A percentile compares a stretch with the other conserved stretches of the same genome.
Conservation (phyloP, 2,329 filamentous ascomycete species). For the Westerdykella sp. region DNA sequence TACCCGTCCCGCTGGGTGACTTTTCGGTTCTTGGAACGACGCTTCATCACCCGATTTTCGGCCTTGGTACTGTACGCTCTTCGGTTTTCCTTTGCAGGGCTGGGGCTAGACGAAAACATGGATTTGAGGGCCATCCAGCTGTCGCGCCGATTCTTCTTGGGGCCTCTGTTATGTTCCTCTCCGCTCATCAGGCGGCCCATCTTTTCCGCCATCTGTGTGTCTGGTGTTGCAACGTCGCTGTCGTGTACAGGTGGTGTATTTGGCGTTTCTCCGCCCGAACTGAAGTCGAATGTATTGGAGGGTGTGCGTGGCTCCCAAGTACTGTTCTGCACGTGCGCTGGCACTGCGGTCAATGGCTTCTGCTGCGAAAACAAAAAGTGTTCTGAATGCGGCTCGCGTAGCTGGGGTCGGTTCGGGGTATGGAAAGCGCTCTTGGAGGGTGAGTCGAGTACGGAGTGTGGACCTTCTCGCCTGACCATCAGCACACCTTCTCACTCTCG, state of each 20-base stretch:
- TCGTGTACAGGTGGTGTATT: constrained; percentile 42
- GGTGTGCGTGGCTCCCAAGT: constrained; percentile 32
- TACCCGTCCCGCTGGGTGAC: constrained; percentile 14
- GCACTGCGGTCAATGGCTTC: constrained; percentile 38
- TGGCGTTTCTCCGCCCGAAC: constrained; percentile 46
- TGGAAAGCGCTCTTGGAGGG: constrained; percentile 43
- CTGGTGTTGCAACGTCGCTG: constrained; percentile 40
- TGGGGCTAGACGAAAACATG: constrained; percentile 24
- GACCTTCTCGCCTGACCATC: constrained; percentile 17
- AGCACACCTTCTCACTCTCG: constrained; percentile 3
- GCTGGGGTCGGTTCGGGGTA: constrained; percentile 36
- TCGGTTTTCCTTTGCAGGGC: constrained; percentile 37
- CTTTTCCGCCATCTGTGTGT: constrained; percentile 26
- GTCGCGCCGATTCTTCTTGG: constrained; percentile 30
- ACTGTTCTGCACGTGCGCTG: constrained; percentile 28
- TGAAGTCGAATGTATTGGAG: constrained; percentile 37
- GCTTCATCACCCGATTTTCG: constrained; percentile 36
- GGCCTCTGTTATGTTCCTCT: constrained; percentile 21
- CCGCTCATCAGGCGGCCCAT: constrained; percentile 23
- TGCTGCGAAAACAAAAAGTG: constrained; percentile 43
- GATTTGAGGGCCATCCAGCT: constrained; percentile 23
- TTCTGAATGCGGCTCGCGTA: constrained; percentile 47
- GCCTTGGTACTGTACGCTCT: constrained; percentile 33
- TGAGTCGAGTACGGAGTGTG: constrained; percentile 38
- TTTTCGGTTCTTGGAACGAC: constrained; percentile 27